Evolutionary conservation across 2,329 filamentous ascomycete species (phyloP).

Genomic region (Paecilomyces niveus): DNA sequence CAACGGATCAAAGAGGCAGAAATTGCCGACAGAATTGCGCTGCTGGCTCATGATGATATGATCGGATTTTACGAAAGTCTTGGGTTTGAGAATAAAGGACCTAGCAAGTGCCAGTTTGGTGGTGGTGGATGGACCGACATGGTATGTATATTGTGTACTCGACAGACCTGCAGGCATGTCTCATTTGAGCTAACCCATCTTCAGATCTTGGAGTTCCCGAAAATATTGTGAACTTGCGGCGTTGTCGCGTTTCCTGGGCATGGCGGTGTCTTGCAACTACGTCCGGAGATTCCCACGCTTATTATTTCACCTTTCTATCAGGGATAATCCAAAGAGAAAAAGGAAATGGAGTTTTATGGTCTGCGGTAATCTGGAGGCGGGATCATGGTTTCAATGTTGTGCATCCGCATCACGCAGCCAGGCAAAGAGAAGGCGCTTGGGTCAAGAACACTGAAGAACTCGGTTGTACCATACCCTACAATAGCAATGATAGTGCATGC

Average conservation of each 20-base stretch:
- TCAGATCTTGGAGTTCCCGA: slow-evolving; percentile 1
- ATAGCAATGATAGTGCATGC: background rate
- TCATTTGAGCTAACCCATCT: background rate
- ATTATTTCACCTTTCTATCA: background rate
- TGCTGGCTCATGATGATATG: slow-evolving; percentile 70
- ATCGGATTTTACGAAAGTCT: slow-evolving; percentile 70
- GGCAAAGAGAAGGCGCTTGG: background rate
- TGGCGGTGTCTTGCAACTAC: background rate
- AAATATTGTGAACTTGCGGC: background rate
- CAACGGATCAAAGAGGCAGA: slow-evolving; percentile 66
- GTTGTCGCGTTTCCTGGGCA: background rate
- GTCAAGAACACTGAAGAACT: background rate
- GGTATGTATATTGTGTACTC: slow-evolving; percentile 43
- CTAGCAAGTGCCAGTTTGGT: slow-evolving; percentile 63
- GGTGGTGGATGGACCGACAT: slow-evolving; percentile 79
- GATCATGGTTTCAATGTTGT: background rate
- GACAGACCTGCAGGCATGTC: background rate
- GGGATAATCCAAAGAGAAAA: background rate
- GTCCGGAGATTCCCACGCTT: background rate
- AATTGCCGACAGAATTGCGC: slow-evolving; percentile 63
- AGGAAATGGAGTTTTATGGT: background rate
- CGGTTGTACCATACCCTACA: background rate
- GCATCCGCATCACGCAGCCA: background rate
- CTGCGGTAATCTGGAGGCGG: background rate
- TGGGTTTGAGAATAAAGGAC: slow-evolving; percentile 62